Percentiles rank a stretch among this genome's conserved stretches.
These are phyloP conservation scores for Protomyces lactucae-debilis DNA, from an alignment of 1,139 yeast species.

Conservation along the genomic window DNA sequence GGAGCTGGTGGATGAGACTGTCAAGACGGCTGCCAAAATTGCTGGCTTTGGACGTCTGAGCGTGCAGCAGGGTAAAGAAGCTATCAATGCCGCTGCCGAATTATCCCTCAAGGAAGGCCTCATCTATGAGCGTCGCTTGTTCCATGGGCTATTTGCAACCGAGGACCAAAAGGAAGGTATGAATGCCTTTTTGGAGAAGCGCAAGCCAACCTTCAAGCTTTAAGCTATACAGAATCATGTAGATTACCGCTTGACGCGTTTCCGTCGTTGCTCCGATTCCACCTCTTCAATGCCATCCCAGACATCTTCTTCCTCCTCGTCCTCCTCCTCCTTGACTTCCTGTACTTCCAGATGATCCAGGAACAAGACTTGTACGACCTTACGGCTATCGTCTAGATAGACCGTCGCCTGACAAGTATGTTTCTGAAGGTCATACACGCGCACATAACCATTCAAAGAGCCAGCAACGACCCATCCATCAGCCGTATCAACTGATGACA, in stretches of 20 bases:
- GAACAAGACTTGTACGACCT: background rate
- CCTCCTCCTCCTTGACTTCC: conserved; percentile 5
- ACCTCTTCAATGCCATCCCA: conserved; percentile 13
- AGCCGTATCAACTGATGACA: background rate
- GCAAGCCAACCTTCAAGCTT: conserved; percentile 43
- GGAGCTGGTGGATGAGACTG: conserved; percentile 44
- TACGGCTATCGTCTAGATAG: conserved; percentile 4
- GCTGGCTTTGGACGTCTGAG: conserved; percentile 46
- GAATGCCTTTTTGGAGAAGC: conserved; percentile 49
- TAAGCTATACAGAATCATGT: conserved; percentile 17
- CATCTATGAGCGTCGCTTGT: conserved; percentile 44
- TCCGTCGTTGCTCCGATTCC: background rate
- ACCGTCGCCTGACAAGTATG: background rate
- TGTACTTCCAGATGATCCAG: background rate
- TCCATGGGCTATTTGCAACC: conserved; percentile 47
- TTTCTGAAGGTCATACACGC: background rate
- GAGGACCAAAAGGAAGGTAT: conserved; percentile 50
- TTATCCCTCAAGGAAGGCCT: conserved; percentile 43
- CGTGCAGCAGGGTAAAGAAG: conserved; percentile 47
- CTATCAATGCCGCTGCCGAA: conserved; percentile 45
- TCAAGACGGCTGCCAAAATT: conserved; percentile 46
- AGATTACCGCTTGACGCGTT: background rate
- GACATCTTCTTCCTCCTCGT: conserved; percentile 17
- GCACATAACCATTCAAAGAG: conserved; percentile 12
- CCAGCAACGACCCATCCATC: conserved; percentile 2